These are phyloP conservation scores for Podaxis sp. DNA, from an alignment of 768 basidiomycete genomes.

Conservation along the genomic window DNA sequence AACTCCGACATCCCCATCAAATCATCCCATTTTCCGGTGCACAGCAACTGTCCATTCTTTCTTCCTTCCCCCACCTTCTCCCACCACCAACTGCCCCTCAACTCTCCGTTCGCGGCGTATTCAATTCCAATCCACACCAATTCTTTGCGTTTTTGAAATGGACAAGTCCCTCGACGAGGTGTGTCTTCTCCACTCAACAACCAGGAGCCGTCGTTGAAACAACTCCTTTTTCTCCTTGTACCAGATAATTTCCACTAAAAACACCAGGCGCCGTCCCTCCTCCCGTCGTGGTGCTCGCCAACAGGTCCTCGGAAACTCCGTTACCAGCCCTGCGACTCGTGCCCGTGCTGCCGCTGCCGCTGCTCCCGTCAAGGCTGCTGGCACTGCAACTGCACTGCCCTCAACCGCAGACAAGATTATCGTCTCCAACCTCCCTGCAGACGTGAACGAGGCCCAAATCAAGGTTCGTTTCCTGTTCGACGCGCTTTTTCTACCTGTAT, in stretches of 20 bases:
- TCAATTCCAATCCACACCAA: neutral
- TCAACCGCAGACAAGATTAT: conserved; percentile 82
- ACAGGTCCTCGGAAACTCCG: conserved; percentile 59
- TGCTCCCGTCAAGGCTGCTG: conserved; percentile 37
- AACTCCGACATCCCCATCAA: conserved; percentile 38
- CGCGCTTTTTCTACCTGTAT: neutral
- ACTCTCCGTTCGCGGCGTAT: neutral
- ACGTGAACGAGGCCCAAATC: conserved; percentile 93
- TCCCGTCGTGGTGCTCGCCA: conserved; percentile 48
- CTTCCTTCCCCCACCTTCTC: conserved; percentile 17
- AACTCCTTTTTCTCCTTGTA: conserved; percentile 8
- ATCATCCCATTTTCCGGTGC: conserved; percentile 28
- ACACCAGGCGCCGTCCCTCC: conserved; percentile 43
- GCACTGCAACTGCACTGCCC: conserved; percentile 36
- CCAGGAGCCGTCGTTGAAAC: conserved; percentile 21
- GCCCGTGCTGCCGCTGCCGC: conserved; percentile 40
- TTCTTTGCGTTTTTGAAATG: conserved; percentile 38
- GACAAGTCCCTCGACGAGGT: conserved; percentile 87
- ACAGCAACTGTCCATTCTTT: conserved; percentile 29
- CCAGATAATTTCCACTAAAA: conserved; percentile 69
- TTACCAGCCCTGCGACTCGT: conserved; percentile 45
- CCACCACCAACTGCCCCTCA: conserved; percentile 7
- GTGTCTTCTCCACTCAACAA: conserved; percentile 27
- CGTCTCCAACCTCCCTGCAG: conserved; percentile 88
- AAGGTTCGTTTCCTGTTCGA: conserved; percentile 50